These are phyloP conservation scores for Aspergillus homomorphus DNA, from an alignment of 495 filamentous ascomycete species.

Conservation along the genomic window DNA sequence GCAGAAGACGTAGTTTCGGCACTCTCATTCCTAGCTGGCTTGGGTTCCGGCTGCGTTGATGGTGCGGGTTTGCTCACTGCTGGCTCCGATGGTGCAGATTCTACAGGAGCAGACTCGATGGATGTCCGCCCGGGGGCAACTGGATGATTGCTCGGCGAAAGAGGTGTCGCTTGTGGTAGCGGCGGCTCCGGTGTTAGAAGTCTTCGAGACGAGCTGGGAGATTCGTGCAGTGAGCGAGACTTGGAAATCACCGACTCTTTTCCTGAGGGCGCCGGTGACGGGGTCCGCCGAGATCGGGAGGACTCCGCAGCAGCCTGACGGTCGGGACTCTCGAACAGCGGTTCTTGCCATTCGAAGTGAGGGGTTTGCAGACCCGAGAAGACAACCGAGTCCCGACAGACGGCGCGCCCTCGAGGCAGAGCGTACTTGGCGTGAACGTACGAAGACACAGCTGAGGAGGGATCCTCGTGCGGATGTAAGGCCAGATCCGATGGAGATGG, in stretches of 20 bases:
- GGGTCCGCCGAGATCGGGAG: conserved; percentile 35
- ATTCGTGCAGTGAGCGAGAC: conserved; percentile 36
- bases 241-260: conserved; percentile 27
- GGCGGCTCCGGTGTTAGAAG: conserved; percentile 16
- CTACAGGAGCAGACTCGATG: conserved; percentile 1
- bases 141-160: conserved; percentile 9
- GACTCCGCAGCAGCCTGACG: conserved; percentile 36
- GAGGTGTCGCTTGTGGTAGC: conserved; percentile 9
- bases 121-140: conserved; percentile 9
- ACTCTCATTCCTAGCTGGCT: conserved; percentile 28
- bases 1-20: conserved; percentile 56
- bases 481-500: conserved; percentile 26
- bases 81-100: conserved; percentile 15
- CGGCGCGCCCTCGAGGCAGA: conserved; percentile 73
- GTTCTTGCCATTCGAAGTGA: conserved; percentile 60
- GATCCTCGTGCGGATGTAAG: conserved; percentile 27
- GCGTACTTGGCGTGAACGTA: conserved; percentile 82
- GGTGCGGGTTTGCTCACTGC: conserved; percentile 38
- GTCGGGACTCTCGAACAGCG: conserved; percentile 46
- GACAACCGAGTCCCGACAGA: conserved; percentile 67
- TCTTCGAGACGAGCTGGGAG: conserved; percentile 20
- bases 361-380: conserved; percentile 60
- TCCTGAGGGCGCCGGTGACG: conserved; percentile 31
- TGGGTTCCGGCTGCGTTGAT: conserved; percentile 11
- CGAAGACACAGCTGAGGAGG: conserved; percentile 56